Base-by-base conservation (phyloP, 1,139 yeast species). In the Schwanniomyces etchellsii region DNA sequence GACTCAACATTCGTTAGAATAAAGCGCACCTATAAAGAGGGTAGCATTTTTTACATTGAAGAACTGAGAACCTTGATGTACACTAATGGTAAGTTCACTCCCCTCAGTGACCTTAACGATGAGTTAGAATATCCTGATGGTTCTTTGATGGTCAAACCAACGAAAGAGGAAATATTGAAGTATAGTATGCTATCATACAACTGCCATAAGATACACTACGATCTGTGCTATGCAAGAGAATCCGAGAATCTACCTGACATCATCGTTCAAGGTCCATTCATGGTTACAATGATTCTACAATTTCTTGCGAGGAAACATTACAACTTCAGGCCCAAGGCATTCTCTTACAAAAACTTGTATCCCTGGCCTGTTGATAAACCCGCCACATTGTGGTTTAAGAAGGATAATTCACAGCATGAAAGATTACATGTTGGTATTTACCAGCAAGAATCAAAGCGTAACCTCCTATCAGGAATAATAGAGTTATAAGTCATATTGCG, bases 181-280 rank as follows among this genome's bases (percentile, higher is more conserved):
- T 85, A 77, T 55, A 78, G 91, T 27, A 79, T 82, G 21, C 54
- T 89, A 34, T 79, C 93, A 1, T 77, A 77, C 56, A 91, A 91
- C 49, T 66, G 91, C 4, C 98, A 91, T 52, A 70, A 72, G 35
- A 84, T 91, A 26, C 98, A 91, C 52, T 76, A 76, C 49, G 84
- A 84, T 46, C 54, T 55, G 2, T 44, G 43, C 1, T 84, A 84
- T 47, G 66, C 83, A 16, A 48, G 39, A 4, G 33, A 50, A 1
- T 46, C 48, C 2, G 97, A 91, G 45, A 68, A 73, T 0, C 71
- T 85, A 29, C 77, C 80, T 0, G 64, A 64, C 24, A 50, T 78
- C 1, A 58, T 91, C 0, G 81, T 82, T 0, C 96, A 84, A 27
- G 98, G 96, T 0, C 96, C 97, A 0, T 60, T 88, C 30, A 61